These are phyloP conservation scores for Tricholoma saponaceum DNA, from an alignment of 768 basidiomycete species.

Conservation along the genomic window DNA sequence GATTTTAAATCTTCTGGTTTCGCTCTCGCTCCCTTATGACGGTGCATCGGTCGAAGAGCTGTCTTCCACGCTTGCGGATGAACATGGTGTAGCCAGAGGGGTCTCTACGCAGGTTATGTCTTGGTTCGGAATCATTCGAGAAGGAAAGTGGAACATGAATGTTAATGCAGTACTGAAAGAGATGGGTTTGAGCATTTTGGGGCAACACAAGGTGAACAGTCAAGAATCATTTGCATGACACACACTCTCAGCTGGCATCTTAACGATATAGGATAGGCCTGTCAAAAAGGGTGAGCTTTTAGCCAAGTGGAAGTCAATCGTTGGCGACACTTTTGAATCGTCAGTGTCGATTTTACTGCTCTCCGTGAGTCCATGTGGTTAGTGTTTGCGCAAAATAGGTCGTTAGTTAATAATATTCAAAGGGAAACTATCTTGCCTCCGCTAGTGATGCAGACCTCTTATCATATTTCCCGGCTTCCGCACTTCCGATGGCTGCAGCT, in stretches of 20 bases:
- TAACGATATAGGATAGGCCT: constrained; percentile 48
- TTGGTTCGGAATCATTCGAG: constrained; percentile 72
- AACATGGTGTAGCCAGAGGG: constrained; percentile 62
- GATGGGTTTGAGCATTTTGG: constrained; percentile 72
- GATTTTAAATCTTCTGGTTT: constrained; percentile 70
- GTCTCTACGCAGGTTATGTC: constrained; percentile 68
- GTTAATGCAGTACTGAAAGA: constrained; percentile 59
- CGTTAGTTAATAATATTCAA: not conserved
- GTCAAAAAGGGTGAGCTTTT: constrained; percentile 56
- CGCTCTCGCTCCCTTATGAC: constrained; percentile 48
- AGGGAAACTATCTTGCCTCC: constrained; percentile 75
- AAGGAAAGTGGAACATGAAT: constrained; percentile 65
- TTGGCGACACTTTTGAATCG: constrained; percentile 75
- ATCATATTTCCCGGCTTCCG: constrained; percentile 72
- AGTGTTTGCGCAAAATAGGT: not conserved
- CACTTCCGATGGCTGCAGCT: constrained; percentile 72
- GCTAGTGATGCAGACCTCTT: constrained; percentile 36
- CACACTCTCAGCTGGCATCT: not conserved
- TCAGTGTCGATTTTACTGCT: constrained; percentile 62
- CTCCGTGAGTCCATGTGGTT: constrained; percentile 43
- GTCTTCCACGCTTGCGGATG: constrained; percentile 55
- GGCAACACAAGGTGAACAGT: constrained; percentile 49
- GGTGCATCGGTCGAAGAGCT: constrained; percentile 59
- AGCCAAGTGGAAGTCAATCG: constrained; percentile 61
- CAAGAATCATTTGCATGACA: not conserved